Evolutionary conservation across 805 yeast genomes (phyloP), one percentile per base, ranked within the genome.

Genomic region (Candida railenensis): DNA sequence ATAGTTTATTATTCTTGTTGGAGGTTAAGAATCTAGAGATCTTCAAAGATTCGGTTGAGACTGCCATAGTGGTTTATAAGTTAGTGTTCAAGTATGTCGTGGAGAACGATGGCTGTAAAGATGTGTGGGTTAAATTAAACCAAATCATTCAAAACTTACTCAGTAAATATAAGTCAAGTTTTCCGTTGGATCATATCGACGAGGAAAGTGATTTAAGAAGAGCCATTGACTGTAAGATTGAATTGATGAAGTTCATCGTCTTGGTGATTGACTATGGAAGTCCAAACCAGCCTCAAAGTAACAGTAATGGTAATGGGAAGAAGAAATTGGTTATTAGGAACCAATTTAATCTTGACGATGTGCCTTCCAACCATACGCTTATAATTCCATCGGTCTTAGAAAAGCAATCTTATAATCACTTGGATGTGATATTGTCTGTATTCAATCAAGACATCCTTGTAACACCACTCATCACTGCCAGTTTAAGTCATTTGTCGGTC

Each of bases 161-260:
- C n/a, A 64, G 72, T 8, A 75, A 81, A 47, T 88, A 89, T 82
- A 78, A 74, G 19, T 61, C 80, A 2, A 66, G 59, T 3, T 82
- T 73, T 53, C 89, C 89, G 3, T 70, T 81, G 46, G 62, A 67
- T 18, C 65, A 74, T 14, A 80, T 73, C 45, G 69, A 72, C 46
- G 67, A 65, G 19, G 87, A 79, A 49, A 70, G 73, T 33, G 83
- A 80, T 53, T 54, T 64, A 25, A 57, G 69, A 32, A 75, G 83
- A 60, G 76, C 81, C 40, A 63, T 82, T 34, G 81, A 85, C 12
- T 69, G 82, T 40, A 82, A 79, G 61, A 66, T 87, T n/a, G 83
- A 91, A 22, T 71, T 85, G n/a, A 69, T 85, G 44, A 88, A 86
- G 63, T 82, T 91, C 48, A 78, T 89, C 9, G 81, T 65, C 47